A percentile compares a stretch with the other conserved stretches of the same genome.
Conservation (phyloP, 305 asterid species). For the Plantago coronopus region DNA sequence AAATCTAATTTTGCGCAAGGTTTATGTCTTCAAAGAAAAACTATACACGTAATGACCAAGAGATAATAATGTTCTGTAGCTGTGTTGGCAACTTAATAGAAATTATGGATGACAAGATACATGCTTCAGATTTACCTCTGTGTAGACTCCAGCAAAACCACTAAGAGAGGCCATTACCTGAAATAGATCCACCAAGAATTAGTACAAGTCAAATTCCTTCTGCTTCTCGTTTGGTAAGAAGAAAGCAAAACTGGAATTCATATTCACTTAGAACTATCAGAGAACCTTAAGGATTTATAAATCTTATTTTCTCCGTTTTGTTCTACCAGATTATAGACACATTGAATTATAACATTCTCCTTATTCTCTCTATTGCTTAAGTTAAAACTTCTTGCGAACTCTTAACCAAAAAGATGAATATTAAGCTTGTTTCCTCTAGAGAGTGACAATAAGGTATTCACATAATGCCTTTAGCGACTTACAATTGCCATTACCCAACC, state of each 20-base stretch:
- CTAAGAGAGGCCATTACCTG: conserved; percentile 99
- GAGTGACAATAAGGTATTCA: neutral
- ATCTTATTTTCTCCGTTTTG: neutral
- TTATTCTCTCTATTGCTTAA: too few species aligned
- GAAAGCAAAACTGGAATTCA: conserved; percentile 1
- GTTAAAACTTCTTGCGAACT: too few species aligned
- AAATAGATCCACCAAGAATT: conserved; percentile 29
- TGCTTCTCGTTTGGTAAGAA: conserved; percentile 1
- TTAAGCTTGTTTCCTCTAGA: neutral
- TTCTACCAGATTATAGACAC: too few species aligned
- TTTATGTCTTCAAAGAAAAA: conserved; percentile 9
- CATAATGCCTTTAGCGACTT: conserved; percentile 38
- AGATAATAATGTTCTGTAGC: too few species aligned
- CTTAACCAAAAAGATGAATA: neutral
- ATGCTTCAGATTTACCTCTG: conserved; percentile 62
- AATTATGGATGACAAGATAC: conserved; percentile 17
- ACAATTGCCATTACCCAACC: conserved; percentile 99
- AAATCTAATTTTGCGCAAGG: conserved; percentile 12
- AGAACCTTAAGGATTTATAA: conserved; percentile 5
- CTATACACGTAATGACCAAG: conserved; percentile 3
- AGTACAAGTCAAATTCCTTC: conserved; percentile 2
- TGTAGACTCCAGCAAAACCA: conserved; percentile 99
- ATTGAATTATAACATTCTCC: too few species aligned
- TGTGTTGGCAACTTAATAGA: neutral
- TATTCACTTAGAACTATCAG: conserved; percentile 1